A percentile compares a stretch with the other conserved stretches of the same genome.
Evolutionary conservation across 805 yeast genomes (phyloP).

Genomic region (Yarrowia divulgata): DNA sequence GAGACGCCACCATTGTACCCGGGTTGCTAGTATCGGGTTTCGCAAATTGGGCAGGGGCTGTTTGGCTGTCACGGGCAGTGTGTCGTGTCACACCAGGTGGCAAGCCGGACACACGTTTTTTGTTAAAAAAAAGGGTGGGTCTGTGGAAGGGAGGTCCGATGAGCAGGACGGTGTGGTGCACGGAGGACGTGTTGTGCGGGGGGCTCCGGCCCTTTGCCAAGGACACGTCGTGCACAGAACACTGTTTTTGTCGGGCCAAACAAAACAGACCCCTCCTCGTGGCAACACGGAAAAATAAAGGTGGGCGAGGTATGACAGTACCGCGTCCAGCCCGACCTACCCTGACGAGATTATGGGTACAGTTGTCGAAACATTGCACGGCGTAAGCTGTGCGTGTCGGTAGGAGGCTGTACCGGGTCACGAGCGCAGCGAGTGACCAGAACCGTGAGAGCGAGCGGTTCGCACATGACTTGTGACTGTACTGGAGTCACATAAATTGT

Average conservation of each 20-base stretch:
- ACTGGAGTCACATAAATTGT: too few relatives aligned
- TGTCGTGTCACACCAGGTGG: too few relatives aligned
- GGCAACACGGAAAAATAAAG: background rate
- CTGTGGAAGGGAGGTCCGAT: background rate
- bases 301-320: slow-evolving; percentile 3
- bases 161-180: slow-evolving; percentile 19
- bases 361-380: slow-evolving; percentile 8
- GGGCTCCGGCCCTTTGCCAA: background rate
- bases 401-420: background rate
- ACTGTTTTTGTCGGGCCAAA: background rate
- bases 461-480: too few relatives aligned
- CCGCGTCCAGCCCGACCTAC: slow-evolving; percentile 7
- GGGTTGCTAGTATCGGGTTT: too few relatives aligned
- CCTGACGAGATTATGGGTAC: slow-evolving; percentile 3
- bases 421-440: slow-evolving; percentile 5
- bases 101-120: too few relatives aligned
- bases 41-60: too few relatives aligned
- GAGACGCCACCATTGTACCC: too few relatives aligned
- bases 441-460: too few relatives aligned
- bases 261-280: background rate
- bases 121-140: slow-evolving; percentile 10
- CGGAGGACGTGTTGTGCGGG: slow-evolving; percentile 9
- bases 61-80: too few relatives aligned
- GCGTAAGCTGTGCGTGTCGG: slow-evolving; percentile 7
- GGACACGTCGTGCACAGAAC: slow-evolving; percentile 15